Percentiles rank a stretch among this genome's conserved stretches.
These are phyloP conservation scores for Simmondsia chinensis DNA, from an alignment of 148 eudicot genomes.

Conservation along the genomic window DNA sequence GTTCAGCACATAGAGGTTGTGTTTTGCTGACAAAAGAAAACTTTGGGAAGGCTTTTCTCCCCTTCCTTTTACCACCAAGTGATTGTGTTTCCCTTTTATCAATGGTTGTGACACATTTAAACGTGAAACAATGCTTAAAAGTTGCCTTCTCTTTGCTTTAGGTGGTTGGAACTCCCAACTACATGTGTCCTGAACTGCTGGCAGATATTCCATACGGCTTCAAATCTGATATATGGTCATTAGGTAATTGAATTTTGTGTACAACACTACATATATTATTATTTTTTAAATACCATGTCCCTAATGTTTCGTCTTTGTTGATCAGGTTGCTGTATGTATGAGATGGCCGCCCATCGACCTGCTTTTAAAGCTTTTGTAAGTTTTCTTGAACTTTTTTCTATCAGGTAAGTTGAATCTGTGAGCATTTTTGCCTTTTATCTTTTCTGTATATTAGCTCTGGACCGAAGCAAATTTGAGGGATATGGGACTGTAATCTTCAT, in stretches of 20 bases:
- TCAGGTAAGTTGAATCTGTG: neutral
- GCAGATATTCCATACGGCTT: constrained; percentile 99
- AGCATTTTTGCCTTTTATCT: no score
- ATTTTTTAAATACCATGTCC: neutral
- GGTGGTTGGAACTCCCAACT: constrained; percentile 99
- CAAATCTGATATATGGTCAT: constrained; percentile 98
- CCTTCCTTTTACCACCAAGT: neutral
- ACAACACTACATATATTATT: neutral
- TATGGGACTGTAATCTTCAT: no score
- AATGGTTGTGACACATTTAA: no score
- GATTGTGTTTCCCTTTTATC: no score
- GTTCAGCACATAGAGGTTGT: no score
- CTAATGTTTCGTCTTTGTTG: constrained; percentile 11
- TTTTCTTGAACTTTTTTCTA: neutral
- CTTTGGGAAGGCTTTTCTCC: no score
- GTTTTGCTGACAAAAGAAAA: no score
- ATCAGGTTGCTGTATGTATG: constrained; percentile 94
- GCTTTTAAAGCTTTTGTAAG: constrained; percentile 99
- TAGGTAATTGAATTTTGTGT: constrained; percentile 42
- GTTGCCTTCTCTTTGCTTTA: constrained; percentile 18
- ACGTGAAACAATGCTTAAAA: constrained; percentile 6
- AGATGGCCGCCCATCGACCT: constrained; percentile 98
- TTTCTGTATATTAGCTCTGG: no score
- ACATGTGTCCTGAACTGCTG: constrained; percentile 99
- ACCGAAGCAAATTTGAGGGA: no score